Evolutionary conservation across 306 rosid species (phyloP).

Genomic region (Trifolium fragiferum): DNA sequence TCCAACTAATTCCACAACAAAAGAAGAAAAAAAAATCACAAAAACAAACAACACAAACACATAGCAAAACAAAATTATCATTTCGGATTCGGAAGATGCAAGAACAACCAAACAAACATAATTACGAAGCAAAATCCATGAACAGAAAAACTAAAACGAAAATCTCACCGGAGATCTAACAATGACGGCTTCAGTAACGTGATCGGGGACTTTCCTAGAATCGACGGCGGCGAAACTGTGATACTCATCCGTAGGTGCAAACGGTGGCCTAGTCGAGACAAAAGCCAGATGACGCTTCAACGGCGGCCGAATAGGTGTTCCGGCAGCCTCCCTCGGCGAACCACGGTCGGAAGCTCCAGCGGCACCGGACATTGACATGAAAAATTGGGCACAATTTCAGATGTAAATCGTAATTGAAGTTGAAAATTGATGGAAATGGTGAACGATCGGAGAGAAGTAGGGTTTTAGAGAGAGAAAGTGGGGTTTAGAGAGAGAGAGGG

Average conservation of each 20-base stretch:
- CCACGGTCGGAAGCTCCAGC: slow-evolving; percentile 67
- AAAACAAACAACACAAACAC: background rate
- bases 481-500: slow-evolving; percentile 39
- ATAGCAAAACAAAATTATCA: background rate
- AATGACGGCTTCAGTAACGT: slow-evolving; percentile 65
- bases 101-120: background rate
- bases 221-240: slow-evolving; percentile 60
- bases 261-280: slow-evolving; percentile 77
- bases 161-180: slow-evolving; percentile 82
- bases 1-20: slow-evolving; percentile 28
- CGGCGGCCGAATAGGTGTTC: slow-evolving; percentile 58
- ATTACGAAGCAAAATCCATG: background rate
- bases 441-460: slow-evolving; percentile 20
- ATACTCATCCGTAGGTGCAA: slow-evolving; percentile 72
- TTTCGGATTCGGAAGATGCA: slow-evolving; percentile 5
- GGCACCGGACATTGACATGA: slow-evolving; percentile 64
- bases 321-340: slow-evolving; percentile 45
- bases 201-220: slow-evolving; percentile 56
- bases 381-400: background rate
- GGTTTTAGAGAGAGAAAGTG: slow-evolving; percentile 55
- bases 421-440: slow-evolving; percentile 12
- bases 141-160: background rate
- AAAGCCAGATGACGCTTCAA: slow-evolving; percentile 76
- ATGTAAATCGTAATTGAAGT: slow-evolving; percentile 6
- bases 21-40: background rate